Evolutionary conservation across 2,329 filamentous ascomycete genomes (phyloP).

Genomic region (Colletotrichum theobromicola): DNA sequence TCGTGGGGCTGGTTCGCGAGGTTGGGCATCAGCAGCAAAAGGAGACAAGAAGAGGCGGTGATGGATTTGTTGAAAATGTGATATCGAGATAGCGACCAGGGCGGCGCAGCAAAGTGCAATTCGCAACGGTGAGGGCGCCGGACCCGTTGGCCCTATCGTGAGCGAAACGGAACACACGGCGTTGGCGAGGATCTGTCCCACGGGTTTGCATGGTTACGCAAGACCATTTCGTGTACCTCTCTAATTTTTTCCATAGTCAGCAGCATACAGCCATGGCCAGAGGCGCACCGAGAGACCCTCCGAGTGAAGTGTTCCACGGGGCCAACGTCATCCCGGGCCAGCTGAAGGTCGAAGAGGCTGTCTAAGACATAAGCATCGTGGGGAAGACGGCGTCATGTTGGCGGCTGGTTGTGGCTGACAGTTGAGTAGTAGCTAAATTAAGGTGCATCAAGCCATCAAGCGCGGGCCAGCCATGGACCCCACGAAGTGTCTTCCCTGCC

Average conservation of each 20-base stretch:
- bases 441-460: background rate
- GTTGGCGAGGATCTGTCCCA: background rate
- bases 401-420: slow-evolving; percentile 20
- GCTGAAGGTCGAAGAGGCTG: background rate
- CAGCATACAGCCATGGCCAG: background rate
- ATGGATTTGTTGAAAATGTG: background rate
- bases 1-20: background rate
- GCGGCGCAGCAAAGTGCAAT: background rate
- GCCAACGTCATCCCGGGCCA: slow-evolving; percentile 11
- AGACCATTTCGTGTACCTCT: background rate
- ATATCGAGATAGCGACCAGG: background rate
- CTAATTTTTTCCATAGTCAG: background rate
- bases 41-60: slow-evolving; percentile 10
- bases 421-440: slow-evolving; percentile 7
- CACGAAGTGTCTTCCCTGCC: background rate
- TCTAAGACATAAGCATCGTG: background rate
- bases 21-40: slow-evolving; percentile 14
- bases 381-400: slow-evolving; percentile 11
- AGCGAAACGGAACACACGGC: background rate
- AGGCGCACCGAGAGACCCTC: background rate
- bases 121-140: background rate
- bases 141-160: background rate
- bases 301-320: background rate
- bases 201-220: background rate
- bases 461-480: background rate